Evolutionary conservation across 176 grass and related monocot species (phyloP).

Genomic region (Panicum miliaceum): DNA sequence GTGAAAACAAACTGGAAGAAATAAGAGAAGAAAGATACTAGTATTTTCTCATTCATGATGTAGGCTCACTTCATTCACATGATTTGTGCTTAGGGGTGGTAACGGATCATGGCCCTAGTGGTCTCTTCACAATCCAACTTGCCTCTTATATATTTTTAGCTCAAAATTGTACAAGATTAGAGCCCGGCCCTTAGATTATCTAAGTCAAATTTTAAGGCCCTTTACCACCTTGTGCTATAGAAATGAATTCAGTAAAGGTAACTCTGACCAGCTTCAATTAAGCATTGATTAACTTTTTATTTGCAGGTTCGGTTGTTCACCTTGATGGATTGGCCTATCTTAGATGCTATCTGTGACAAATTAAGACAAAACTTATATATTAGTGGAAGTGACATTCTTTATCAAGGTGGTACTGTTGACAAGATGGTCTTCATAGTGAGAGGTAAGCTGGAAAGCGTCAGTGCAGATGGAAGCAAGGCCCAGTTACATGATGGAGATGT

Average conservation of each 20-base stretch:
- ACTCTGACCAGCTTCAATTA: neutral
- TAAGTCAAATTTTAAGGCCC: too few species aligned
- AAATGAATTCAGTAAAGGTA: neutral
- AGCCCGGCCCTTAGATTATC: too few species aligned
- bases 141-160: too few species aligned
- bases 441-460: conserved; percentile 89
- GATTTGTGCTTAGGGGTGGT: conserved; percentile 23
- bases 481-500: conserved; percentile 82
- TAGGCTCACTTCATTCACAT: neutral
- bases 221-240: too few species aligned
- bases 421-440: conserved; percentile 97
- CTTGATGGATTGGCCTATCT: conserved; percentile 83
- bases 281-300: conserved; percentile 6
- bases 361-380: conserved; percentile 88
- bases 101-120: too few species aligned
- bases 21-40: neutral
- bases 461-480: conserved; percentile 72
- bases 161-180: too few species aligned
- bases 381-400: conserved; percentile 78
- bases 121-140: too few species aligned
- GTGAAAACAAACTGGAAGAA: neutral
- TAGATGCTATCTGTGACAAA: conserved; percentile 92
- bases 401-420: conserved; percentile 79
- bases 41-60: conserved; percentile 6
- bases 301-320: conserved; percentile 84